Base-by-base conservation (phyloP, 495 filamentous ascomycete genomes). In the Diplogelasinospora grovesii region DNA sequence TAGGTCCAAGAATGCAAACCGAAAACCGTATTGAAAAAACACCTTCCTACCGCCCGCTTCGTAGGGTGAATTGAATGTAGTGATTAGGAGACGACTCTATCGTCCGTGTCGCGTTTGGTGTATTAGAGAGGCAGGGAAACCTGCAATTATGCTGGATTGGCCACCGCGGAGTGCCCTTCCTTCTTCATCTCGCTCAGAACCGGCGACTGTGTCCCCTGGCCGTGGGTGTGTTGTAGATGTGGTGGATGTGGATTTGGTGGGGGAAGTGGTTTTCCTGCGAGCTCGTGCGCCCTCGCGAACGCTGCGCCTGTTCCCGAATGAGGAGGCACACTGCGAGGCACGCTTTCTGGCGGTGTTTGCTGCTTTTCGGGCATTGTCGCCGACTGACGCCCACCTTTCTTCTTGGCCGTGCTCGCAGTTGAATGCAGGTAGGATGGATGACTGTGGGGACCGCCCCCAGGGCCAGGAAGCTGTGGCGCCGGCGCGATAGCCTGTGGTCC, bases 381-480 rank as follows among this genome's bases (percentile, higher is more conserved):
- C 34, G 39, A 34, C 18, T 28, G 43, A 0, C 43, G 49, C 8
- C 49, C n/a, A n/a, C n/a, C 43, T 21, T 39, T 47, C 31, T 22
- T 47, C 35, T 52, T 52, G 15, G 34, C 10, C 20, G 34, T 10
- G 10, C 34, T 39, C 22, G 26, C 15, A 7, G 45, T 18, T 26
- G 14, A 35, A 11, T 29, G 18, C 16, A 39, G 46, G 27, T 49
- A 44, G 27, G 24, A 24, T 30, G 18, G 3, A 8, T 19, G 30
- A 14, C 30, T 16, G 30, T 8, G 30, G n/a, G 30, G 4, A 18
- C 30, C 30, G 14, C 15, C 8, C 18, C 24, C 39, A 8, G 18
- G 29, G 9, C 41, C 43, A 8, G 54, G 54, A 32, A 51, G 54
- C 31, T 46, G 42, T 10, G 52, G 55, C n/a, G 52, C 52, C 30